A percentile compares a stretch with the other conserved stretches of the same genome.
These are phyloP conservation scores for Stemphylium lycopersici DNA, from an alignment of 2,329 filamentous ascomycete species.

Conservation along the genomic window DNA sequence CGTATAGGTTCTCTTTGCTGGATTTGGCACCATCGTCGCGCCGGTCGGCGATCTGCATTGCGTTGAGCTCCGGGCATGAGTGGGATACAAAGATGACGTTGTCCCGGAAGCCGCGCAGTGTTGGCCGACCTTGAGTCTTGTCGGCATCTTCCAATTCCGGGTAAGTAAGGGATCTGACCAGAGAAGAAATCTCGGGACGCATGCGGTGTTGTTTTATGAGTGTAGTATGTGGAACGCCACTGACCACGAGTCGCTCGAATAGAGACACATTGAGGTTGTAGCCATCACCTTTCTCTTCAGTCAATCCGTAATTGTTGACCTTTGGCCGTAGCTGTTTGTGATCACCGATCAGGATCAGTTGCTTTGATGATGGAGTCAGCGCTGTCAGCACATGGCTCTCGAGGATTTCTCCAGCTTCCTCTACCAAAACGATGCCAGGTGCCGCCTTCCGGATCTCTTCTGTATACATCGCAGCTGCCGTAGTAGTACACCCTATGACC, in stretches of 20 bases:
- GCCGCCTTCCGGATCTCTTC: constrained; percentile 59
- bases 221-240: constrained; percentile 60
- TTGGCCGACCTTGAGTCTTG: constrained; percentile 55
- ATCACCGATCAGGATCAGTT: constrained; percentile 74
- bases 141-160: constrained; percentile 64
- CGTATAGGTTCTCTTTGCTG: constrained; percentile 68
- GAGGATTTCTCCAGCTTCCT: constrained; percentile 76
- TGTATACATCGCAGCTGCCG: constrained; percentile 68
- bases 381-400: constrained; percentile 71
- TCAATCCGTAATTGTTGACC: constrained; percentile 64
- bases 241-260: constrained; percentile 69
- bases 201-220: constrained; percentile 71
- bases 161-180: constrained; percentile 66
- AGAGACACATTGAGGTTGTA: constrained; percentile 71
- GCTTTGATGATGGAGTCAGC: constrained; percentile 61
- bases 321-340: constrained; percentile 76
- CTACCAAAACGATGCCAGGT: constrained; percentile 68
- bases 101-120: constrained; percentile 63
- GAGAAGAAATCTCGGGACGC: constrained; percentile 68
- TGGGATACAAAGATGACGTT: constrained; percentile 73
- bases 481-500: constrained; percentile 75
- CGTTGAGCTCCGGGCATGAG: constrained; percentile 57
- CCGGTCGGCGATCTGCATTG: constrained; percentile 54
- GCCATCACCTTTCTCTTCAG: constrained; percentile 67
- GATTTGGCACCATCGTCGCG: constrained; percentile 57